These are phyloP conservation scores for Capsaspora owczarzaki DNA, from an alignment of 78 protist species.

Conservation along the genomic window DNA sequence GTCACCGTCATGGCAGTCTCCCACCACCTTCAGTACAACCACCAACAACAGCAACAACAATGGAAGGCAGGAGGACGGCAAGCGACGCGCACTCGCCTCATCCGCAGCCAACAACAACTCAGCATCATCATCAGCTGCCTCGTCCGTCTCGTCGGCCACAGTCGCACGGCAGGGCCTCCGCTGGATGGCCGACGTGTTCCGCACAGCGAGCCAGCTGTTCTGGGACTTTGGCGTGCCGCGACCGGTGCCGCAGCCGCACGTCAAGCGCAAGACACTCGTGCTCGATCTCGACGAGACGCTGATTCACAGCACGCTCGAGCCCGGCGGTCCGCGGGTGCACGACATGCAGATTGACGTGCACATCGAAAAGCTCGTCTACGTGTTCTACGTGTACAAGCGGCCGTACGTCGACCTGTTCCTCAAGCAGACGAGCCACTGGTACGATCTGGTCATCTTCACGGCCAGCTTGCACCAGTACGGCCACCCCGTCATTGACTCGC, in stretches of 20 bases:
- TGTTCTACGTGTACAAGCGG: slow-evolving; percentile 63
- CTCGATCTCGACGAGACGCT: slow-evolving; percentile 80
- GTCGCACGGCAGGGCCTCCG: no score
- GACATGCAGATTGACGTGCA: slow-evolving; percentile 39
- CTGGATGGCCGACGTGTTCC: no score
- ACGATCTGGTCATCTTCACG: slow-evolving; percentile 63
- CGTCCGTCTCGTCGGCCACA: no score
- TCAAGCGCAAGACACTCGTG: slow-evolving; percentile 49
- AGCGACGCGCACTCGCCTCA: no score
- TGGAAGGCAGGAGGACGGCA: no score
- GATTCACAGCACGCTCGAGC: slow-evolving; percentile 46
- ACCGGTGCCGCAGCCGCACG: not conserved
- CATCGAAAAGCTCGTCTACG: slow-evolving; percentile 38
- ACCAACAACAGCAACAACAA: no score
- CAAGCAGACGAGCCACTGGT: slow-evolving; percentile 61
- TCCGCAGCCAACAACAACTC: no score
- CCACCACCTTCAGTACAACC: no score
- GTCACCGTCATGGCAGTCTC: no score
- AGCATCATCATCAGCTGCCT: no score
- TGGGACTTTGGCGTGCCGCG: not conserved
- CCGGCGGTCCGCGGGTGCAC: not conserved
- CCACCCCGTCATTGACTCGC: slow-evolving; percentile 54
- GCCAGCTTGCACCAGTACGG: slow-evolving; percentile 69
- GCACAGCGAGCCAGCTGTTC: no score
- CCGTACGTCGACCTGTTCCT: slow-evolving; percentile 65